Percentiles rank a stretch among this genome's conserved stretches.
Evolutionary conservation across 1,284 basidiomycete genomes (phyloP).

Genomic region (Irpex rosettiformis): DNA sequence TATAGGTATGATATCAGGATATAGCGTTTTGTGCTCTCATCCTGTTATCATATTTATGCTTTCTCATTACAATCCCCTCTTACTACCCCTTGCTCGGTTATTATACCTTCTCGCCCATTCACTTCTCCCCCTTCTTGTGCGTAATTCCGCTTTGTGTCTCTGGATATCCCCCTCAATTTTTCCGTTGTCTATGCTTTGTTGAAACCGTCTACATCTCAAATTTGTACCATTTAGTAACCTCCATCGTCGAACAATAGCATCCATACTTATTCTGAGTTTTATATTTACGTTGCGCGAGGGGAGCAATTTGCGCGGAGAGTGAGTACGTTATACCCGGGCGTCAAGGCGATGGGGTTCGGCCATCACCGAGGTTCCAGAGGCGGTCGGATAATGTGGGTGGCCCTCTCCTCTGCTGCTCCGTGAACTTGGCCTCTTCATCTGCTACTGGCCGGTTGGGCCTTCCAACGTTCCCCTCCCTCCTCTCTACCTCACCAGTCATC

Average conservation of each 20-base stretch:
- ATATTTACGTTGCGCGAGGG: not conserved
- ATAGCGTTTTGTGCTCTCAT: not conserved
- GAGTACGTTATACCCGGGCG: not conserved
- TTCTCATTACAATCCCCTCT: not conserved
- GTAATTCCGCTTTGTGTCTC: not conserved
- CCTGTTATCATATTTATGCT: not conserved
- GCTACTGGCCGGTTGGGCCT: conserved; percentile 17
- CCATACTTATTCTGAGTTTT: not conserved
- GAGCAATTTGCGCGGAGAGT: too few species aligned
- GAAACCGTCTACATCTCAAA: not conserved
- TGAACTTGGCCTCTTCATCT: conserved; percentile 4
- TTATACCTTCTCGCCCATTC: not conserved
- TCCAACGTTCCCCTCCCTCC: conserved; percentile 18
- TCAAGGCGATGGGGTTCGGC: conserved; percentile 1
- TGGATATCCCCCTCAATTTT: not conserved
- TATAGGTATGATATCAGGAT: not conserved
- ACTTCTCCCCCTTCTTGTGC: not conserved
- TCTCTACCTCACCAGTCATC: too few species aligned
- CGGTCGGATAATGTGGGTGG: not conserved
- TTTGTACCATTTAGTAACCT: conserved; percentile 4
- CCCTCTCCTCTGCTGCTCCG: conserved; percentile 1
- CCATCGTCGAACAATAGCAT: conserved; percentile 3
- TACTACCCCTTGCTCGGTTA: not conserved
- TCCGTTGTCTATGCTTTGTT: not conserved
- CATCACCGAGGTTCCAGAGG: not conserved